Conservation (phyloP, 805 yeast genomes). For the Starmerella floris region DNA sequence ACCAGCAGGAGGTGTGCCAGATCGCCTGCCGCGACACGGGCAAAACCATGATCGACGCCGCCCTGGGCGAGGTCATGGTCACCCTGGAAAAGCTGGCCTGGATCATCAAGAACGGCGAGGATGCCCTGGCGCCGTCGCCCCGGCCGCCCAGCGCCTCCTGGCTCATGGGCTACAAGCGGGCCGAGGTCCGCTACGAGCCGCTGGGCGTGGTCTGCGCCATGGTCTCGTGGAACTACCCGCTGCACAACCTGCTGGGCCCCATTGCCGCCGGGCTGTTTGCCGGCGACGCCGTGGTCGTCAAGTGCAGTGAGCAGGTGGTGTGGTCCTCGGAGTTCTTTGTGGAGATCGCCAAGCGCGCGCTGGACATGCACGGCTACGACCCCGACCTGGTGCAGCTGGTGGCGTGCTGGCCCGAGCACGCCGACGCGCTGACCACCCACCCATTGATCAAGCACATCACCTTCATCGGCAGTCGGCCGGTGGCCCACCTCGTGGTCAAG, state of each 20-base stretch:
- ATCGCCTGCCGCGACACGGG: conserved; percentile 96
- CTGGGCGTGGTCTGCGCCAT: conserved; percentile 78
- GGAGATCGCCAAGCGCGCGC: conserved; percentile 54
- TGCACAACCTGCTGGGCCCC: conserved; percentile 90
- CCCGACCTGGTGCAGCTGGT: conserved; percentile 78
- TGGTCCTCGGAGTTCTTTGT: conserved; percentile 84
- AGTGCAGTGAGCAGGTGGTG: conserved; percentile 90
- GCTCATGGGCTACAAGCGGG: conserved; percentile 79
- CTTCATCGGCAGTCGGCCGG: conserved; percentile 90
- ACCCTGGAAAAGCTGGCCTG: conserved; percentile 87
- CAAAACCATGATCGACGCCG: conserved; percentile 88
- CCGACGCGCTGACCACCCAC: conserved; percentile 74
- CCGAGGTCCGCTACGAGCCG: conserved; percentile 89
- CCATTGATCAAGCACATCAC: conserved; percentile 77
- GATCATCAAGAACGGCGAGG: conserved; percentile 74
- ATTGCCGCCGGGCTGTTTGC: conserved; percentile 76
- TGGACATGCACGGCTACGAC: conserved; percentile 60
- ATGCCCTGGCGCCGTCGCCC: conserved; percentile 49
- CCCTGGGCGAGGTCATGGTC: conserved; percentile 81
- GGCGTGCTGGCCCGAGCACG: conserved; percentile 80
- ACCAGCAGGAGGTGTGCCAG: conserved; percentile 78
- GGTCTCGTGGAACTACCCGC: conserved; percentile 95
- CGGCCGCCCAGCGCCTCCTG: conserved; percentile 82
- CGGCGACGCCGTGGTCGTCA: conserved; percentile 82
- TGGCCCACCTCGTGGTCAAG: conserved; percentile 72